Percentiles rank a stretch among this genome's conserved stretches.
Conservation (phyloP, 2,329 filamentous ascomycete genomes). For the Sporothrix globosa region DNA sequence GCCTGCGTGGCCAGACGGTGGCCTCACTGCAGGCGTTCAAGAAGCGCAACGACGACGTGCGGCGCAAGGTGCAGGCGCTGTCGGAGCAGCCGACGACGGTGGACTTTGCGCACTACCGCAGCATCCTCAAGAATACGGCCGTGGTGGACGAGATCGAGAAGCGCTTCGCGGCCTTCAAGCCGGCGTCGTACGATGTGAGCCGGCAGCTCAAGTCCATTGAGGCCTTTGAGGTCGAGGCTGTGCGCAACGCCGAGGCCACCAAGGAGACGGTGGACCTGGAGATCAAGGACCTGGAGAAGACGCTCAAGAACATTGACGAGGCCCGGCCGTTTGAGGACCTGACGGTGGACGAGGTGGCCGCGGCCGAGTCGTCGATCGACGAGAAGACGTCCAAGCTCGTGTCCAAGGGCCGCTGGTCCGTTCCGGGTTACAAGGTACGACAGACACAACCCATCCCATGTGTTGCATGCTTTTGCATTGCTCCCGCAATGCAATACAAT, state of each 20-base stretch:
- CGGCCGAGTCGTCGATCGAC: conserved; percentile 94
- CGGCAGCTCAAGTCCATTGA: conserved; percentile 98
- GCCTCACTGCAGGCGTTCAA: conserved; percentile 94
- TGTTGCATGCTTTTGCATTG: not conserved
- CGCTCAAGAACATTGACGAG: conserved; percentile 94
- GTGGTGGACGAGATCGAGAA: conserved; percentile 97
- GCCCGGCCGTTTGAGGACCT: conserved; percentile 95
- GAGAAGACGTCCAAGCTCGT: conserved; percentile 94
- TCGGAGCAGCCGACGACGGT: conserved; percentile 81
- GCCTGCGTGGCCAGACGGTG: conserved; percentile 93
- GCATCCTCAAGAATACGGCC: conserved; percentile 91
- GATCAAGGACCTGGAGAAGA: conserved; percentile 90
- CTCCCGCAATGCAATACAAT: not conserved
- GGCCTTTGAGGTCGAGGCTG: conserved; percentile 92
- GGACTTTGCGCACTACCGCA: conserved; percentile 93
- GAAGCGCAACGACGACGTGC: conserved; percentile 98
- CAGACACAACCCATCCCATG: not conserved
- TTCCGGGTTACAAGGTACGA: conserved; percentile 97
- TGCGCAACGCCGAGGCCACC: conserved; percentile 96
- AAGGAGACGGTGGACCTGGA: conserved; percentile 96
- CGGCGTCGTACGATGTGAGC: conserved; percentile 85
- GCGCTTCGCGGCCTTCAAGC: conserved; percentile 90
- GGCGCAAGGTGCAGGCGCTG: conserved; percentile 86
- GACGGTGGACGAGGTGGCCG: conserved; percentile 94
- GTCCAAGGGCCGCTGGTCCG: conserved; percentile 96